Percentiles rank a stretch among this genome's conserved stretches.
Evolutionary conservation across 495 filamentous ascomycete species (phyloP).

Genomic region (Sordaria brevicollis): DNA sequence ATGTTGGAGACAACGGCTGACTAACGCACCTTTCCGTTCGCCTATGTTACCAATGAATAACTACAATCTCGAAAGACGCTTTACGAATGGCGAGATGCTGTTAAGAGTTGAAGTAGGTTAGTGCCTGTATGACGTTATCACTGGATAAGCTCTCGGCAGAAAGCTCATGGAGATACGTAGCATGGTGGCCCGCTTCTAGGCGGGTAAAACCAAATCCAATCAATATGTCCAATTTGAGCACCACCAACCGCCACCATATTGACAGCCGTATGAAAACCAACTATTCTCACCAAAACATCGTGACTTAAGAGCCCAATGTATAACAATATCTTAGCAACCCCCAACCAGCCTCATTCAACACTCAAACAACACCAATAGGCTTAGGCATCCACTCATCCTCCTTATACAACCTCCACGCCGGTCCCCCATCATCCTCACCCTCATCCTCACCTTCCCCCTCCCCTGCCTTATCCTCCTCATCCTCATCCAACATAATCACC

Average conservation of each 20-base stretch:
- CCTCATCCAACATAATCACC: constrained; percentile 2
- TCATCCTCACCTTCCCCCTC: constrained; percentile 7
- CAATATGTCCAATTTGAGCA: neutral
- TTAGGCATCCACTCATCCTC: constrained; percentile 49
- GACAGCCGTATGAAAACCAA: neutral
- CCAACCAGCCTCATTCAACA: neutral
- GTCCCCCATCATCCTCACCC: constrained; percentile 7
- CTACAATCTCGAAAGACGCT: neutral
- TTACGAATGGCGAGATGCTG: neutral
- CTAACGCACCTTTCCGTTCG: neutral
- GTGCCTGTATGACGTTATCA: neutral
- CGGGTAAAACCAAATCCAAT: neutral
- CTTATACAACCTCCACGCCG: constrained; percentile 42
- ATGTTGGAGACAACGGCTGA: neutral
- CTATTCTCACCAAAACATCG: neutral
- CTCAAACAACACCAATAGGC: constrained; percentile 47
- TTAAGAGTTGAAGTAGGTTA: neutral
- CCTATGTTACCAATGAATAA: neutral
- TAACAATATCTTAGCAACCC: neutral
- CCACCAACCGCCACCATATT: neutral
- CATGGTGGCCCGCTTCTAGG: neutral
- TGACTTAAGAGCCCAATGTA: neutral
- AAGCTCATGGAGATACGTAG: neutral
- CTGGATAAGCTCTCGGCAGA: neutral
- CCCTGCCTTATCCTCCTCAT: constrained; percentile 1